Percentiles rank a stretch among this genome's conserved stretches.
phyloP scores from a whole-genome alignment of 2,329 filamentous ascomycete species.

The Colletotrichum tropicicola region DNA sequence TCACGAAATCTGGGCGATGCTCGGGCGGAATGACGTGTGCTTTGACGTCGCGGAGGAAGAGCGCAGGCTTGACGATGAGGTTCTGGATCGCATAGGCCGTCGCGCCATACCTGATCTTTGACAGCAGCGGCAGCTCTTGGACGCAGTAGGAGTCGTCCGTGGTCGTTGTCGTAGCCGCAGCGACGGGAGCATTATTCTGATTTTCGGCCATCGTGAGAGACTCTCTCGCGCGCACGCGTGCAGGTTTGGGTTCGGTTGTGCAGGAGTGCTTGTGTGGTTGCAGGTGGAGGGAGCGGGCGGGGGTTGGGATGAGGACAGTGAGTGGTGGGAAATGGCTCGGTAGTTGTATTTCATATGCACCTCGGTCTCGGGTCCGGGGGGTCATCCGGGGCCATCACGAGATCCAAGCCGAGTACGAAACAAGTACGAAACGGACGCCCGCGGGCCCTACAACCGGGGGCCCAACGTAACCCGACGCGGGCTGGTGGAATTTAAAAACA shows the following conservation, averaged over 20 bases:
- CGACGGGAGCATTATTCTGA: slow-evolving; percentile 2
- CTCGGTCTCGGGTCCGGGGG: slow-evolving; percentile 12
- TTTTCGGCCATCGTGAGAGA: slow-evolving; percentile 22
- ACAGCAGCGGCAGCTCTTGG: not conserved
- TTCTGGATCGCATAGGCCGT: slow-evolving; percentile 23
- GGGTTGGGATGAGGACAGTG: slow-evolving; percentile 13
- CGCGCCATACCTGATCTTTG: slow-evolving; percentile 22
- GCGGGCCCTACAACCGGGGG: not conserved
- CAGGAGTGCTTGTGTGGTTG: slow-evolving; percentile 14
- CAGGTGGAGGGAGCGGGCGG: slow-evolving; percentile 7
- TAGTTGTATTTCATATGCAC: slow-evolving; percentile 25
- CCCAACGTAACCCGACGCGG: not conserved
- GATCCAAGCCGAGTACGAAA: slow-evolving; percentile 26
- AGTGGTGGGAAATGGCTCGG: slow-evolving; percentile 15
- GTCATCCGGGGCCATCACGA: not conserved
- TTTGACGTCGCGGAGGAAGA: slow-evolving; percentile 17
- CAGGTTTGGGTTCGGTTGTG: not conserved
- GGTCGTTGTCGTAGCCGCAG: not conserved
- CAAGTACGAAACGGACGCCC: slow-evolving; percentile 15
- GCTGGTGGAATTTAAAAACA: not conserved
- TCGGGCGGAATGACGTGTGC: slow-evolving; percentile 14
- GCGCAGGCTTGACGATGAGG: slow-evolving; percentile 12
- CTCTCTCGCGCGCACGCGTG: not conserved
- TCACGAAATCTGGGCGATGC: slow-evolving; percentile 23
- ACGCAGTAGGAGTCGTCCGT: slow-evolving; percentile 10